These are phyloP conservation scores for Colletotrichum sp. DNA, from an alignment of 2,329 filamentous ascomycete genomes.

Conservation along the genomic window DNA sequence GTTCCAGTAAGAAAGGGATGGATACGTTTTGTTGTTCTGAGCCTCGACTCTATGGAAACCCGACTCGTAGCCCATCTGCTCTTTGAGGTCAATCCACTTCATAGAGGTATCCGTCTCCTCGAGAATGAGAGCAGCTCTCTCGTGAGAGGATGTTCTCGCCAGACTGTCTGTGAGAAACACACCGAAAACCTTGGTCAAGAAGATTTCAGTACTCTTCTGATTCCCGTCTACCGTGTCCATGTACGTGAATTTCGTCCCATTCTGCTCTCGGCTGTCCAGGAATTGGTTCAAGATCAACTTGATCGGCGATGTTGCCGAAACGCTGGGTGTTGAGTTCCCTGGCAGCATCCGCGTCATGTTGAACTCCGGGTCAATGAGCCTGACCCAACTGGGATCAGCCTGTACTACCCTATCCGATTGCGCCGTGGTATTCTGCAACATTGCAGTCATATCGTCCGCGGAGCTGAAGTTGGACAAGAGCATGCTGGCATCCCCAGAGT, in stretches of 20 bases:
- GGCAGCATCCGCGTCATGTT: background rate
- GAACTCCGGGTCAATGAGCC: background rate
- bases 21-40: background rate
- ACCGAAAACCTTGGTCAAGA: background rate
- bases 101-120: rapidly evolving
- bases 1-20: background rate
- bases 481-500: background rate
- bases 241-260: background rate
- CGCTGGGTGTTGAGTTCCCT: background rate
- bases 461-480: background rate
- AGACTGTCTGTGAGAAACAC: background rate
- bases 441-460: background rate
- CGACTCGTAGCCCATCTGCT: background rate
- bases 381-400: background rate
- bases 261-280: background rate
- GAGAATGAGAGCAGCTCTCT: background rate
- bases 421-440: background rate
- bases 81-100: background rate
- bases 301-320: background rate
- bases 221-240: background rate
- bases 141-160: background rate
- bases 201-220: background rate
- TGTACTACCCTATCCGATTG: too few relatives aligned
- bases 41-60: background rate
- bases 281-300: background rate